phyloP scores from a whole-genome alignment of 805 yeast genomes.

The Metschnikowia borealis region DNA sequence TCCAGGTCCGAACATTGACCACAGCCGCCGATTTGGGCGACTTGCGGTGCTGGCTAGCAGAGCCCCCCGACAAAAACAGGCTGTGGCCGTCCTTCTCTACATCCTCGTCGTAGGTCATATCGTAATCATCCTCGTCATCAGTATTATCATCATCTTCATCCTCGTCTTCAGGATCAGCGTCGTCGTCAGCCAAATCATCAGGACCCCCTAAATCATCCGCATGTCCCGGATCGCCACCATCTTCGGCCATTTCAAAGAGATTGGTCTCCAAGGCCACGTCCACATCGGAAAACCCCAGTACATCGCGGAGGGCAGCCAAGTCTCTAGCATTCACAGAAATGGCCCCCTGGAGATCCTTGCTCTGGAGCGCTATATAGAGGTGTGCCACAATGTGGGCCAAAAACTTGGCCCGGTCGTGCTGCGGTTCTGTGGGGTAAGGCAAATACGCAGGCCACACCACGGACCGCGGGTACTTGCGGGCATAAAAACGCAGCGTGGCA shows the following conservation, averaged over 20 bases:
- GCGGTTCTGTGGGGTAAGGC: slow-evolving; percentile 73
- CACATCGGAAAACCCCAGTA: slow-evolving; percentile 30
- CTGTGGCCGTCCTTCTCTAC: slow-evolving; percentile 32
- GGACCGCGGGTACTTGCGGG: slow-evolving; percentile 39
- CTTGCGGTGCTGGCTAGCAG: slow-evolving; percentile 53
- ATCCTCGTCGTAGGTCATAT: slow-evolving; percentile 25
- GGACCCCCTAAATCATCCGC: too few species aligned
- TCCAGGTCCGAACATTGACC: slow-evolving; percentile 76
- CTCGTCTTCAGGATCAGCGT: slow-evolving; percentile 26
- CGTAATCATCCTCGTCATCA: slow-evolving; percentile 36
- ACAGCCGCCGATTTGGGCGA: slow-evolving; percentile 69
- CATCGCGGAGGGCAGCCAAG: slow-evolving; percentile 43
- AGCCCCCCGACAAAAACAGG: slow-evolving; percentile 29
- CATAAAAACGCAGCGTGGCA: slow-evolving; percentile 34
- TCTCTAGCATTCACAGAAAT: slow-evolving; percentile 66
- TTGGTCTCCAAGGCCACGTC: slow-evolving; percentile 55
- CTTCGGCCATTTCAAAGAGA: slow-evolving; percentile 39
- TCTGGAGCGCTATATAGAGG: slow-evolving; percentile 69
- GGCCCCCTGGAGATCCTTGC: slow-evolving; percentile 71
- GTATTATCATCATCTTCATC: slow-evolving; percentile 40
- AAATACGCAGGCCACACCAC: slow-evolving; percentile 43
- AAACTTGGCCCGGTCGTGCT: slow-evolving; percentile 65
- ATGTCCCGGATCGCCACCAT: slow-evolving; percentile 5
- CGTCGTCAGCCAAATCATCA: slow-evolving; percentile 22
- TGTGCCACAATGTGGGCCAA: slow-evolving; percentile 77